Evolutionary conservation across 331 rosid genomes (phyloP), one percentile per base, ranked within the genome.

Genomic region (Pyracantha coccinea): DNA sequence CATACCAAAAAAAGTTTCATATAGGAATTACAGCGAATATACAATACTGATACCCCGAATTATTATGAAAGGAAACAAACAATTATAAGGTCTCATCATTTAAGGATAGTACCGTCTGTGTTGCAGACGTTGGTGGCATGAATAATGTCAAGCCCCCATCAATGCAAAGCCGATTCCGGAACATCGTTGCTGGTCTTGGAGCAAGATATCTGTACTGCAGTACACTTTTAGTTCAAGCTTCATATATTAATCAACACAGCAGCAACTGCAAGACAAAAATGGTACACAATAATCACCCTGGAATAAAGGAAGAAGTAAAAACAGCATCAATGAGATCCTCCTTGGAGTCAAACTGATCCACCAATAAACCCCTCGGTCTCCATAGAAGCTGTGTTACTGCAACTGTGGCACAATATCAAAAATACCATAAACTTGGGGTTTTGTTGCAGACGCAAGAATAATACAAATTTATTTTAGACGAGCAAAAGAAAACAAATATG

Each of bases 241-340:
- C 33, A 73, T 73, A 41, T 9, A 21, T 31, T 74, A 59, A 73
- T 58, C 28, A 76, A 69, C 53, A 57, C 72, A 65, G 58, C 38
- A 78, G 29, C 23, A 24, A 47, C 52, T 69, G 71, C 54, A 73
- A 47, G 47, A 69, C 24, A 69, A 70, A 82, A 74, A 47, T 73
- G 76, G 8, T 41, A 50, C 53, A 66, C 52, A 83, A 75, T 74
- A 87, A 71, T 87, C 85, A 94, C 99, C 99, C 99, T 78, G 99
- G 99, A 84, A 94, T 90, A 80, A 91, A 94, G 83, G 97, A 94
- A 61, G 99, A 94, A 78, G 98, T 94, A 73, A 94, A 86, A 81
- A 94, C 98, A 68, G 98, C 98, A 81, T 90, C 86, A 72, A 94
- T 91, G 83, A 94, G 97, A 86, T 94, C 98, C 79, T 90, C 97